Base-by-base conservation (phyloP, 2,329 filamentous ascomycete genomes). In the Mycosphaerella sp. region DNA sequence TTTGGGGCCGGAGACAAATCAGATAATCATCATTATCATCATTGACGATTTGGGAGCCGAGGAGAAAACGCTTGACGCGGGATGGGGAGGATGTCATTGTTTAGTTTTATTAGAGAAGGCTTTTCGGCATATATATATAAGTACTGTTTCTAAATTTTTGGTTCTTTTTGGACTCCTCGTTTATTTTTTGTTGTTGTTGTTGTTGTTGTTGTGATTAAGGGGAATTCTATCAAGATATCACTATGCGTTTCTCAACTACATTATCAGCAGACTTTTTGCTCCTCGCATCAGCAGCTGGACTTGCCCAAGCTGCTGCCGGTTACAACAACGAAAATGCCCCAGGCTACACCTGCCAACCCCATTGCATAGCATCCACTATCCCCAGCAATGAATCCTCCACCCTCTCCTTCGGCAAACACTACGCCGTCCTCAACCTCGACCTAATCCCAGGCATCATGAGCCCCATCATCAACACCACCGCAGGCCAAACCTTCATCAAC, bases 341-440 rank as follows among this genome's bases (percentile, higher is more conserved):
- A 48, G 63, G 62, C 47, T 66, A 66, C 58, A 51, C 56, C 50
- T 50, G 49, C 51, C 49, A 53, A 21, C 55, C 59, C 6, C 43
- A 57, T 54, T 57, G 54, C 53, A 63, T 65, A 44, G 34, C 59
- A 46, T 60, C 61, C 14, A 64, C 62, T 26, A 54, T 66, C 45
- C 46, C 60, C 4, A 51, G 39, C 48, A 51, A 51, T 23, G 50
- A 54, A 23, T 61, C 59, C 51, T 46, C 44, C 26, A 59, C 53
- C 44, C 52, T 68, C 34, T 56, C 60, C 34, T 72, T 73, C 58
- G 71, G 69, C 51, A 50, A 60, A 8, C 60, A 69, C 59, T 74
- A 72, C 57, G 72, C 71, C 1, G 64, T 74, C 52, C 70, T 75
- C 41, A 74, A 76, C 57, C 64, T 75, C n/a, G 73, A 76, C 59